phyloP scores from a whole-genome alignment of 495 filamentous ascomycete species.

The Annulohypoxylon nitens region DNA sequence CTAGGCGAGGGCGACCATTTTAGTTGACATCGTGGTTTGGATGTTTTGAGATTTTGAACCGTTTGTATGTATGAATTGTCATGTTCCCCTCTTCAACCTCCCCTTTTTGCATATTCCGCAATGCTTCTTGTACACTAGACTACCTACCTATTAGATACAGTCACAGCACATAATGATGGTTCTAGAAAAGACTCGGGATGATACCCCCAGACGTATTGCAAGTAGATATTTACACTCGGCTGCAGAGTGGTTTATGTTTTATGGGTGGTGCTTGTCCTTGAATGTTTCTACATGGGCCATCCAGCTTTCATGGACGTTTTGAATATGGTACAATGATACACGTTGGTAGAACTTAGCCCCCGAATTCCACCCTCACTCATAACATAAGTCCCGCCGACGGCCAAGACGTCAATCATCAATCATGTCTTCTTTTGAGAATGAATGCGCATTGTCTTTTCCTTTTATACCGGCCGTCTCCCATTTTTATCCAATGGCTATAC shows the following conservation, averaged over 20 bases:
- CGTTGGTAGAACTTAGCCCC: slow-evolving; percentile 27
- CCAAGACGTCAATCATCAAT: slow-evolving; percentile 15
- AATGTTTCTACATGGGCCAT: slow-evolving; percentile 36
- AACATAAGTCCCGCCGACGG: slow-evolving; percentile 10
- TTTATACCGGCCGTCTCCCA: neutral
- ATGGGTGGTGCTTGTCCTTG: slow-evolving; percentile 38
- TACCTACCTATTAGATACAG: slow-evolving; percentile 1
- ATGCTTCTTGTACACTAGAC: slow-evolving; percentile 25
- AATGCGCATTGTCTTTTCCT: neutral
- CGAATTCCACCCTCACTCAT: slow-evolving; percentile 36
- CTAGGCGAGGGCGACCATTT: slow-evolving; percentile 65
- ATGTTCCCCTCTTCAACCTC: neutral
- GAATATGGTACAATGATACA: slow-evolving; percentile 48
- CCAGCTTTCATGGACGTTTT: slow-evolving; percentile 22
- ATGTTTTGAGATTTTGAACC: neutral
- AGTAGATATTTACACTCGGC: slow-evolving; percentile 43
- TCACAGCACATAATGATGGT: slow-evolving; percentile 7
- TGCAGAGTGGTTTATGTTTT: slow-evolving; percentile 36
- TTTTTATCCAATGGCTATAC: slow-evolving; percentile 23
- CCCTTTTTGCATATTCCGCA: neutral
- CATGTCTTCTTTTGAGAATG: slow-evolving; percentile 12
- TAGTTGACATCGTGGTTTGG: slow-evolving; percentile 46
- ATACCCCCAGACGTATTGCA: slow-evolving; percentile 28
- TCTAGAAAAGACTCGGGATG: slow-evolving; percentile 10
- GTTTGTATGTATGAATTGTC: neutral